Evolutionary conservation across 2,329 filamentous ascomycete species (phyloP).

Genomic region (Diaporthe citri): DNA sequence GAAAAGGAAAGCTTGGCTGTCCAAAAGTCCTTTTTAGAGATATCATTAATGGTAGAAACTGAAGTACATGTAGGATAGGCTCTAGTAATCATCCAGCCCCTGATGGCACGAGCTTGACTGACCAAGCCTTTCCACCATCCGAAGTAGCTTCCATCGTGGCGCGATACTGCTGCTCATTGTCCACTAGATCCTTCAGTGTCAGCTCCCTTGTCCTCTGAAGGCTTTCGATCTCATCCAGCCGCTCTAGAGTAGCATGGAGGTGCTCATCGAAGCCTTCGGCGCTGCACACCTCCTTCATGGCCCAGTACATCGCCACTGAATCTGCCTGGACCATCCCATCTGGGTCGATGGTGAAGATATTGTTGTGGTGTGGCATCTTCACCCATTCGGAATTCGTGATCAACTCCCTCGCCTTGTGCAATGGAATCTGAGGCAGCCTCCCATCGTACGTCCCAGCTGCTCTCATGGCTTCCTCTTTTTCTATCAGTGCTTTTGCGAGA

Average conservation of each 20-base stretch:
- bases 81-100: not conserved
- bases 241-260: slow-evolving; percentile 64
- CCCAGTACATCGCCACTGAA: slow-evolving; percentile 69
- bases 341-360: slow-evolving; percentile 69
- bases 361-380: slow-evolving; percentile 65
- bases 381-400: slow-evolving; percentile 71
- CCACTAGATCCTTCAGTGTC: slow-evolving; percentile 61
- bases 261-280: slow-evolving; percentile 65
- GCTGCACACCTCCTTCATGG: slow-evolving; percentile 65
- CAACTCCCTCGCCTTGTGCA: slow-evolving; percentile 62
- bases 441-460: slow-evolving; percentile 48
- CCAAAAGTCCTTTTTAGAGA: not conserved
- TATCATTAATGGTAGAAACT: not conserved
- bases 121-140: slow-evolving; percentile 1
- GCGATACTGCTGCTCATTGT: not conserved
- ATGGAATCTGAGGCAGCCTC: slow-evolving; percentile 63
- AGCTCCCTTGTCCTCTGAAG: slow-evolving; percentile 67
- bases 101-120: not conserved
- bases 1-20: too few relatives aligned
- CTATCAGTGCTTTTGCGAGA: slow-evolving; percentile 67
- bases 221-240: slow-evolving; percentile 66
- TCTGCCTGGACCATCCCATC: slow-evolving; percentile 68
- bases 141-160: not conserved
- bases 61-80: not conserved
- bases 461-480: slow-evolving; percentile 55